Conservation (phyloP, 352 stramenopile genomes). For the Lagenidium giganteum region DNA sequence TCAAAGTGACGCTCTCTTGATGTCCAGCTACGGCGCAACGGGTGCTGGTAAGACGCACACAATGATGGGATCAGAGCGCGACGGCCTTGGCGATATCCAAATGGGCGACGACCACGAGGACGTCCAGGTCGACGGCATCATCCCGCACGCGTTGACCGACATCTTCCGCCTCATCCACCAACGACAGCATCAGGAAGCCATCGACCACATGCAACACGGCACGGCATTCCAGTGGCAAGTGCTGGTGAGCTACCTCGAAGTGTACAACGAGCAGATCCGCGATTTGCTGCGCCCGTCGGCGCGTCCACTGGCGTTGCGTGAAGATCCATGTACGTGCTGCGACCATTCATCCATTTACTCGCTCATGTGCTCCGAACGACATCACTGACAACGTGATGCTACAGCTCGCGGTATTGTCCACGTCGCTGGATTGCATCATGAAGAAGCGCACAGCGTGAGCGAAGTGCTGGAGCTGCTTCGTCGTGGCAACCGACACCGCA, state of each 20-base stretch:
- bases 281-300: constrained; percentile 76
- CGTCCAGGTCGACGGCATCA: constrained; percentile 71
- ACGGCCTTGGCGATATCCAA: constrained; percentile 35
- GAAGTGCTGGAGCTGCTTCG: constrained; percentile 45
- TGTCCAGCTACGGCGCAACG: constrained; percentile 40
- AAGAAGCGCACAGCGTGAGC: constrained; percentile 34
- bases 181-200: constrained; percentile 47
- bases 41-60: constrained; percentile 68
- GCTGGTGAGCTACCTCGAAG: constrained; percentile 86
- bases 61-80: constrained; percentile 67
- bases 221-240: constrained; percentile 72
- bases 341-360: background rate
- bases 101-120: constrained; percentile 38
- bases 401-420: constrained; percentile 42
- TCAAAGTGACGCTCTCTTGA: background rate
- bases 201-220: constrained; percentile 30
- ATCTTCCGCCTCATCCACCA: constrained; percentile 66
- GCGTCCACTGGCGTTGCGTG: constrained; percentile 28
- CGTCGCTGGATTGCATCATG: constrained; percentile 45
- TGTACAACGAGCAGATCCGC: constrained; percentile 91
- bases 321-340: constrained; percentile 30
- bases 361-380: no score
- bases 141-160: constrained; percentile 58
- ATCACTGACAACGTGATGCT: no score
- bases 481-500: constrained; percentile 41